phyloP scores from a whole-genome alignment of 192 early-diverging fungal species.

The Glomus cerebriforme region DNA sequence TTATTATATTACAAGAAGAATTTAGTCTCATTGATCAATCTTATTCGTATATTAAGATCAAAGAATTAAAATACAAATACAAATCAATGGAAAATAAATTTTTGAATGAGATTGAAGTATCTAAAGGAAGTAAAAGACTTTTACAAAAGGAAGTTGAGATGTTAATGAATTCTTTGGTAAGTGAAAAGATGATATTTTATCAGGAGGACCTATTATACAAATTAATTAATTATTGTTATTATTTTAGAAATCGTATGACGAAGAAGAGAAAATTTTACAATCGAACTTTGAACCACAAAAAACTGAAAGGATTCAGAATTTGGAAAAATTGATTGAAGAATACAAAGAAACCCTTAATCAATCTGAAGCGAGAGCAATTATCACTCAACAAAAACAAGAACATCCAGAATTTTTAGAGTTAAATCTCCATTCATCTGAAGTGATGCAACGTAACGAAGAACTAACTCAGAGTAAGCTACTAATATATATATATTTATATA shows the following conservation, averaged over 20 bases:
- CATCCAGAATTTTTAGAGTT: not conserved
- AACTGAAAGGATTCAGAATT: not conserved
- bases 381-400: not conserved
- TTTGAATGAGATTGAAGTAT: not conserved
- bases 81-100: conserved; percentile 8
- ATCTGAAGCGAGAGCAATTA: not conserved
- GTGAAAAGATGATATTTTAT: not conserved
- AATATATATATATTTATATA: not conserved
- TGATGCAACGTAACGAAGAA: not conserved
- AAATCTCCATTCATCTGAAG: not conserved
- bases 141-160: conserved; percentile 3
- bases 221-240: not conserved
- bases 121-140: conserved; percentile 9
- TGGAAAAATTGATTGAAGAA: conserved; percentile 6
- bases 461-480: not conserved
- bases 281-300: not conserved
- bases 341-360: not conserved
- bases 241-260: not conserved
- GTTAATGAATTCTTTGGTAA: not conserved
- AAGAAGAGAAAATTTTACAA: not conserved
- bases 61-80: not conserved
- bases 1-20: not conserved
- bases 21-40: not conserved
- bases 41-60: conserved; percentile 10
- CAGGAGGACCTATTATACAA: not conserved